Base-by-base conservation (phyloP, 2,329 filamentous ascomycete genomes). In the Sordariomycetes sp. region DNA sequence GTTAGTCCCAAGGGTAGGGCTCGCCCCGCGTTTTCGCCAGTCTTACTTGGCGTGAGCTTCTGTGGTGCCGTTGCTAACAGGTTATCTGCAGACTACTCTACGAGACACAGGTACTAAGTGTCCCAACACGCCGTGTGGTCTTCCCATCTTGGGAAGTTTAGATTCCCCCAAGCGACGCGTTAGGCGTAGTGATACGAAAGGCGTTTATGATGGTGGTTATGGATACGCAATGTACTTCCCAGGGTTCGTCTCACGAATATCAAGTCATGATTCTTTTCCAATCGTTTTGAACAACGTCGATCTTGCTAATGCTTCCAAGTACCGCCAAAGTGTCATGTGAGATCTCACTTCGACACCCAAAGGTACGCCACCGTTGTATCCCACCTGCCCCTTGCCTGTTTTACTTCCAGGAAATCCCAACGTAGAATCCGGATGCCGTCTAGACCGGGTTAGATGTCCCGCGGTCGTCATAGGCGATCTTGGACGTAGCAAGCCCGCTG, bases 1-100 rank as follows among this genome's bases (percentile, higher is more conserved):
- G 91, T 97, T 64, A 96, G 90, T 69, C 94, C 93, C 1, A 99
- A 97, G 79, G 92, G 70, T 65, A 55, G 68, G 66, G 57, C 32
- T 52, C 18, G 28, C 28, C 32, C 37, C 14, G 34, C 55, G 11
- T 56, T 32, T 46, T 10, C 16, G 11, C 14, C 35, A 40, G 54
- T 12, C 58, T 37, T 18, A 52, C 7, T 34, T 28, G 22, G 18
- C 46, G 5, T 48, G 8, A 10, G 20, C 6, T n/a, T 24, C 6
- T 24, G 20, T 20, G 11, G 6, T 4, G n/a, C 46, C 8, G 7
- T 50, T 22, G 20, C 22, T 50, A 20, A 50, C 46, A 18, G 8
- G 12, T 22, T n/a, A 20, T 48, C 12, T 32, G 16, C 57, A 69
- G 68, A 71, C 59, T 72, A 73, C 59, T 72, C 70, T 34, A 72